Conservation (phyloP, 176 grass and related monocot genomes). For the Lolium rigidum region DNA sequence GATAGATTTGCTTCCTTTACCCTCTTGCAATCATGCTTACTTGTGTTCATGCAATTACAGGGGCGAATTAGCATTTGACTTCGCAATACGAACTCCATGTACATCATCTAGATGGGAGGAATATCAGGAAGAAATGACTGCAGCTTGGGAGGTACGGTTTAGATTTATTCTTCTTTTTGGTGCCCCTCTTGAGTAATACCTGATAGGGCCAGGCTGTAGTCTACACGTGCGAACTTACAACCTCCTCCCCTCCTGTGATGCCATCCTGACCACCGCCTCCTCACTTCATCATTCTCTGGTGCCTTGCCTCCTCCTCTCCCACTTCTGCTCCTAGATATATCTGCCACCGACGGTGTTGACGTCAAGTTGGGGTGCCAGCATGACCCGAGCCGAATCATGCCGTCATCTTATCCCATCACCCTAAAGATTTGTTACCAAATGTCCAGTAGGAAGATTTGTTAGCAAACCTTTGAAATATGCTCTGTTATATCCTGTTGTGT, state of each 20-base stretch:
- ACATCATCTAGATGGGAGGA: conserved; percentile 97
- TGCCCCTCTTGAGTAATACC: conserved; percentile 10
- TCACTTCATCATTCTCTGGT: not conserved
- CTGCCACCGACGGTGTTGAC: not conserved
- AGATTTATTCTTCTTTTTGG: conserved; percentile 19
- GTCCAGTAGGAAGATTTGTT: not conserved
- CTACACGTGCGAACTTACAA: not conserved
- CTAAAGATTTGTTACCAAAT: not conserved
- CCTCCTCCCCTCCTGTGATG: not conserved
- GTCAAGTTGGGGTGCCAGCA: not conserved
- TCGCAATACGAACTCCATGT: conserved; percentile 96
- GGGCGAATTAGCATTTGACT: conserved; percentile 89
- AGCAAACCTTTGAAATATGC: conserved; percentile 9
- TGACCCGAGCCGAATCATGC: not conserved
- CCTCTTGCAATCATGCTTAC: conserved; percentile 22
- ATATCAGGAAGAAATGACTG: conserved; percentile 88
- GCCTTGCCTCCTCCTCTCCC: not conserved
- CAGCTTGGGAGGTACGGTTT: conserved; percentile 83
- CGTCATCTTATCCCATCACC: not conserved
- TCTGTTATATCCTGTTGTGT: not conserved
- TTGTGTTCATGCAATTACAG: conserved; percentile 51
- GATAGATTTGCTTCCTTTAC: not conserved
- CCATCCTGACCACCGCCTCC: not conserved
- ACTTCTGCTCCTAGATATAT: not conserved
- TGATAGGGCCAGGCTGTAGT: not conserved